Conservation (phyloP, 257 asterid species). For the Thymus quinquecostatus region DNA sequence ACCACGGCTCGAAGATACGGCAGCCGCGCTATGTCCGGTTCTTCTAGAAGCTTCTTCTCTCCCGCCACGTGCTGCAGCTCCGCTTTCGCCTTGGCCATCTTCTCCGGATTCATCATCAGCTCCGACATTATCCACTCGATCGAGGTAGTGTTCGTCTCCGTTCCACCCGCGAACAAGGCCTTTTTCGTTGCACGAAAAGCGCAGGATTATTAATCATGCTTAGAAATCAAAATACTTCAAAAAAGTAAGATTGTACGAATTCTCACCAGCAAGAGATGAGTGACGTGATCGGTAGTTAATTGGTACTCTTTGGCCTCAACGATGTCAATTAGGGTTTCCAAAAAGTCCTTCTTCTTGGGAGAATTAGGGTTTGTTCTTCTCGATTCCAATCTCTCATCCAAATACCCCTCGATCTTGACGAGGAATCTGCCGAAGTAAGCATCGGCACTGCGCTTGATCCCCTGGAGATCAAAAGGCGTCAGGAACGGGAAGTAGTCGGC, state of each 20-base stretch:
- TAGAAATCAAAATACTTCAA: too few relatives aligned
- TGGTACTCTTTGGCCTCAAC: slow-evolving; percentile 26
- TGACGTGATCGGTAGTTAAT: not conserved
- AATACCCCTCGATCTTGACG: not conserved
- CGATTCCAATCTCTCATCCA: not conserved
- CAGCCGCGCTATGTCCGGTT: slow-evolving; percentile 33
- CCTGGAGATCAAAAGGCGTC: slow-evolving; percentile 40
- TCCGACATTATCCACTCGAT: slow-evolving; percentile 45
- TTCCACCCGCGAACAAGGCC: slow-evolving; percentile 11
- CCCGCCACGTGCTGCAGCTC: slow-evolving; percentile 35
- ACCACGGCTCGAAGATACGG: slow-evolving; percentile 40
- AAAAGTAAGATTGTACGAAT: too few relatives aligned
- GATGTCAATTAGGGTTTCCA: slow-evolving; percentile 28
- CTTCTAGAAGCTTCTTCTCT: slow-evolving; percentile 16
- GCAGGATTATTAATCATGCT: too few relatives aligned
- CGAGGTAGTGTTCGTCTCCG: slow-evolving; percentile 18
- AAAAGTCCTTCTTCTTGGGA: not conserved
- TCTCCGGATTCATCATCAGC: slow-evolving; percentile 31
- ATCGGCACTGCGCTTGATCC: slow-evolving; percentile 30
- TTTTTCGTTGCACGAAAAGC: too few relatives aligned
- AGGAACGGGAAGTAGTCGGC: slow-evolving; percentile 44
- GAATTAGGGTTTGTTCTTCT: not conserved
- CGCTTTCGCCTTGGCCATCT: slow-evolving; percentile 16
- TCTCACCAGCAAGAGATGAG: not conserved
- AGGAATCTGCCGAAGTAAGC: slow-evolving; percentile 27